Evolutionary conservation across 2,329 filamentous ascomycete species (phyloP).

Genomic region (Clarireedia monteithiana): DNA sequence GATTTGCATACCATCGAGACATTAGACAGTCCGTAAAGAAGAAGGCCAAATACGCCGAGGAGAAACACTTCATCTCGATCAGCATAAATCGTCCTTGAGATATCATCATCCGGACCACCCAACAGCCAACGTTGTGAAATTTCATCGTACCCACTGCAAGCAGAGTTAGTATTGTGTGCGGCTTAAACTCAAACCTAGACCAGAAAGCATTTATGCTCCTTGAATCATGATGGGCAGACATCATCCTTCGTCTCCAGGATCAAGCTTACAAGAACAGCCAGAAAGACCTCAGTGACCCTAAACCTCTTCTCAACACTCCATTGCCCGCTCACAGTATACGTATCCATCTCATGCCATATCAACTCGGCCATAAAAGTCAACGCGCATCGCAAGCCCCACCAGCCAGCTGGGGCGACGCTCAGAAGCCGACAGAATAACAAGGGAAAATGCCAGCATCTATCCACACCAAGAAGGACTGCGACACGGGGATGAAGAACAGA

Average conservation of each 20-base stretch:
- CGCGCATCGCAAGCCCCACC: slow-evolving; percentile 63
- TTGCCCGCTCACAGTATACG: slow-evolving; percentile 30
- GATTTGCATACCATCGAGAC: slow-evolving; percentile 60
- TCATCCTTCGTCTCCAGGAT: background rate
- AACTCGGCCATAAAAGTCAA: slow-evolving; percentile 61
- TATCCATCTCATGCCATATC: slow-evolving; percentile 39
- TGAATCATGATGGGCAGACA: background rate
- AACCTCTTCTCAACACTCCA: slow-evolving; percentile 42
- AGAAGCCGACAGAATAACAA: slow-evolving; percentile 66
- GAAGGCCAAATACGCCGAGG: slow-evolving; percentile 71
- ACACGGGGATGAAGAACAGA: slow-evolving; percentile 65
- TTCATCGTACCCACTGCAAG: background rate
- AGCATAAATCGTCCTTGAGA: background rate
- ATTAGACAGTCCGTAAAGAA: slow-evolving; percentile 81
- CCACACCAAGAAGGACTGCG: slow-evolving; percentile 69
- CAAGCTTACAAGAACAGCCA: slow-evolving; percentile 54
- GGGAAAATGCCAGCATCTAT: slow-evolving; percentile 63
- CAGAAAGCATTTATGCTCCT: background rate
- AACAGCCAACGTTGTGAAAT: background rate
- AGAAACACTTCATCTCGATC: slow-evolving; percentile 50
- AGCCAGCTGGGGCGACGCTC: slow-evolving; percentile 62
- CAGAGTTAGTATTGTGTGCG: background rate
- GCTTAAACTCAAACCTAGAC: background rate
- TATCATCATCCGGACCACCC: background rate
- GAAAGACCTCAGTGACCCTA: slow-evolving; percentile 57